A percentile compares a stretch with the other conserved stretches of the same genome.
phyloP scores from a whole-genome alignment of 2,329 filamentous ascomycete species.

The Dactylonectria estremocensis region DNA sequence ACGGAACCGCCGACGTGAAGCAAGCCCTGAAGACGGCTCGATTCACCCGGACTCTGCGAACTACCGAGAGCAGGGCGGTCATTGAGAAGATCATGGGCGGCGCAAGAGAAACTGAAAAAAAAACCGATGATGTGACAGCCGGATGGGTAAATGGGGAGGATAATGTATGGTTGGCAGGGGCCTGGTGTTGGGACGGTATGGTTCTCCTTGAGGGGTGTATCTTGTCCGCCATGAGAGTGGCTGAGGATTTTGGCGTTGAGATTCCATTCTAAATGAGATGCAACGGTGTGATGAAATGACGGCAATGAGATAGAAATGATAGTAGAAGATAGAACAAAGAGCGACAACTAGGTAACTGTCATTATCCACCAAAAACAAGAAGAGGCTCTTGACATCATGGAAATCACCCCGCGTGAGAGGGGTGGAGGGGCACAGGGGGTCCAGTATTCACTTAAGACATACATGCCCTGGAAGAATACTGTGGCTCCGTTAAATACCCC shows the following conservation, averaged over 20 bases:
- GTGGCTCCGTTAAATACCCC: too few relatives aligned
- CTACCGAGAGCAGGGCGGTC: slow-evolving; percentile 61
- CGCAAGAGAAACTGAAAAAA: slow-evolving; percentile 21
- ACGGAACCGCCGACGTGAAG: slow-evolving; percentile 52
- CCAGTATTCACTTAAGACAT: background rate
- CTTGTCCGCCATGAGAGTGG: slow-evolving; percentile 70
- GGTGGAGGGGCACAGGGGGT: too few relatives aligned
- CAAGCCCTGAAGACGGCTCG: slow-evolving; percentile 60
- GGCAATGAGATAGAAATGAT: slow-evolving; percentile 17
- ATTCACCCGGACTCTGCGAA: slow-evolving; percentile 69
- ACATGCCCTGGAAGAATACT: slow-evolving; percentile 9
- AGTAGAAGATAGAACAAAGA: background rate
- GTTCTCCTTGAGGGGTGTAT: slow-evolving; percentile 74
- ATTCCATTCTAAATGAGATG: slow-evolving; percentile 51
- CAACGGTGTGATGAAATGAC: slow-evolving; percentile 39
- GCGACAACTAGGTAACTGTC: too few relatives aligned
- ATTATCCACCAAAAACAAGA: too few relatives aligned
- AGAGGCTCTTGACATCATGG: too few relatives aligned
- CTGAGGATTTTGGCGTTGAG: slow-evolving; percentile 64
- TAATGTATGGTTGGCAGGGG: slow-evolving; percentile 69
- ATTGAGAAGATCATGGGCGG: slow-evolving; percentile 62
- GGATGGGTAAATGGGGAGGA: slow-evolving; percentile 68
- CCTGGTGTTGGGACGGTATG: slow-evolving; percentile 78
- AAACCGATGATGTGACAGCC: background rate
- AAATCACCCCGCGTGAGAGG: too few relatives aligned